Conservation (phyloP, 306 rosid species). For the Rosa rugosa region DNA sequence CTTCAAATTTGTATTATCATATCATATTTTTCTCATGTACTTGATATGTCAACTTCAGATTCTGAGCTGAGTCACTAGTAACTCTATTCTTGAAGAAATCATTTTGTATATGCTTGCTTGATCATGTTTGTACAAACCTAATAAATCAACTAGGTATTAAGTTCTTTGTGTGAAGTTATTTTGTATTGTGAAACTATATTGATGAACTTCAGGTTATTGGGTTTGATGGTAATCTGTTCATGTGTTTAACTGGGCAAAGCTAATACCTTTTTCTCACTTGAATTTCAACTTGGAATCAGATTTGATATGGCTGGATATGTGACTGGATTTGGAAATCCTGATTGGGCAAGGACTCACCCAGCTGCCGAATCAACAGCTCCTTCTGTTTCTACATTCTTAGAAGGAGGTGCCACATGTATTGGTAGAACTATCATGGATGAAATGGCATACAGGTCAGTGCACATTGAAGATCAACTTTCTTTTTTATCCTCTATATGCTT, state of each 20-base stretch:
- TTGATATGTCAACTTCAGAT: neutral
- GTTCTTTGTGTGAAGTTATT: neutral
- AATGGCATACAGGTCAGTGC: slow-evolving; percentile 81
- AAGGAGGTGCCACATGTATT: slow-evolving; percentile 78
- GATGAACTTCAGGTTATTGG: neutral
- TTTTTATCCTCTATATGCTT: neutral
- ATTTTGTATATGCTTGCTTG: neutral
- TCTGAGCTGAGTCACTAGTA: neutral
- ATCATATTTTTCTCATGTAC: neutral
- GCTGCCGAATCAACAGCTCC: slow-evolving; percentile 78
- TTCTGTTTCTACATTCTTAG: slow-evolving; percentile 49
- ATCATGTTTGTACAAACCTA: neutral
- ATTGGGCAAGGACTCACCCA: slow-evolving; percentile 87
- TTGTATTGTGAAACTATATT: slow-evolving; percentile 4
- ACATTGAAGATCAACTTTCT: neutral
- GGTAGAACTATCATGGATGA: slow-evolving; percentile 95
- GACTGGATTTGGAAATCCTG: slow-evolving; percentile 88
- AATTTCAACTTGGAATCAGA: slow-evolving; percentile 36
- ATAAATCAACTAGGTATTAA: neutral
- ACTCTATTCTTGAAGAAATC: neutral
- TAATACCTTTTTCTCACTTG: neutral
- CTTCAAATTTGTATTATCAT: neutral
- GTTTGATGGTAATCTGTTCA: neutral
- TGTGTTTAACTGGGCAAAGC: neutral
- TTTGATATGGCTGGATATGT: slow-evolving; percentile 79